Evolutionary conservation across 495 filamentous ascomycete species (phyloP), one percentile per base, ranked within the genome.

Genomic region (Penicillium chermesinum): DNA sequence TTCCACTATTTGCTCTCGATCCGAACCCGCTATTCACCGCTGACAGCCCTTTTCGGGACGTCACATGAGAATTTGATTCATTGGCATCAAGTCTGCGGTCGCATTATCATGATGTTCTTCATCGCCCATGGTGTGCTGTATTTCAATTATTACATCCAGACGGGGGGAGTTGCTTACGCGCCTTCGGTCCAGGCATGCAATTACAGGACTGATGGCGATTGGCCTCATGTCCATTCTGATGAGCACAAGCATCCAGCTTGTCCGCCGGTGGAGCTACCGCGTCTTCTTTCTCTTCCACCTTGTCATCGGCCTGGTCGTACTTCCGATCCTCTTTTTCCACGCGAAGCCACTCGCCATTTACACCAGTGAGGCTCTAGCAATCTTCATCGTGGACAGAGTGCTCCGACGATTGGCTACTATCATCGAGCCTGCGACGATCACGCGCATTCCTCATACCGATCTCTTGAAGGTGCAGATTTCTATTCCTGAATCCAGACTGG

Each of bases 251-350:
- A 25, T 49, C 6, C 37, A 36, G 16, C 19, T 1, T 10, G 22
- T 49, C 9, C 46, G 46, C n/a, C 14, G 13, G 25, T 41, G 37
- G 46, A 49, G 38, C 22, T 49, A 49, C 18, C 46, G 46, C 15
- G 19, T 49, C 10, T 49, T 49, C 16, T 35, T 49, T n/a, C 34
- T 41, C 38, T 49, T 37, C 30, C 46, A 49, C 25, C 19, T 49
- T 16, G 15, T 30, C 21, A 27, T 42, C 13, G 46, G 46, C 0
- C 3, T 49, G 38, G 38, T 27, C 3, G 30, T 49, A 15, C 18
- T 38, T 15, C 46, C 39, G 3, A 37, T 41, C 12, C 38, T 49
- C 4, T 40, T 49, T 36, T 21, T 49, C 15, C 46, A 49, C 17
- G 46, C 37, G 30, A 41, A 27, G 16, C 46, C 46, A 7, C 38